phyloP scores from a whole-genome alignment of 2,329 filamentous ascomycete species.

The Trichothecium roseum region DNA sequence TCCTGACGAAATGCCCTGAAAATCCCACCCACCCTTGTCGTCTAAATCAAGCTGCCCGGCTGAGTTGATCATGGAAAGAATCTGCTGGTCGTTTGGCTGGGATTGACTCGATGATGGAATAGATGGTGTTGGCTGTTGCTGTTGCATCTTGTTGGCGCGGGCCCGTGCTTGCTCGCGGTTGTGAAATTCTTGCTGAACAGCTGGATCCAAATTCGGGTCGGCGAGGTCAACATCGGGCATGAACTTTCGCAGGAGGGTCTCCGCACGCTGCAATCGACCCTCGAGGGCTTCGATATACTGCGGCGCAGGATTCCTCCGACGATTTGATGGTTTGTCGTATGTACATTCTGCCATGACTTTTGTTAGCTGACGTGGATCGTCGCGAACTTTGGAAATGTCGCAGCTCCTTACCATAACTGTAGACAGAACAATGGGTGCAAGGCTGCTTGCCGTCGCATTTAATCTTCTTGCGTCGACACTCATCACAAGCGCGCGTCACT shows the following conservation, averaged over 20 bases:
- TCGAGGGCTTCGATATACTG: conserved; percentile 91
- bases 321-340: conserved; percentile 89
- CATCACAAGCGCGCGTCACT: conserved; percentile 72
- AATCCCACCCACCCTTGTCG: conserved; percentile 87
- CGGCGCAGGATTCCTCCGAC: conserved; percentile 79
- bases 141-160: conserved; percentile 30
- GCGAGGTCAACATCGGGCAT: conserved; percentile 78
- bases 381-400: neutral
- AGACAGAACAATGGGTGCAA: conserved; percentile 93
- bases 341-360: conserved; percentile 65
- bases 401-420: conserved; percentile 77
- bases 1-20: conserved; percentile 87
- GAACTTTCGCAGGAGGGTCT: conserved; percentile 67
- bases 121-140: neutral
- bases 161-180: conserved; percentile 42
- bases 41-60: conserved; percentile 87
- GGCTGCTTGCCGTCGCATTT: conserved; percentile 82
- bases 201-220: conserved; percentile 72
- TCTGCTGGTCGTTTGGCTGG: conserved; percentile 55
- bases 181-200: conserved; percentile 59
- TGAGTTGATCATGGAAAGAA: conserved; percentile 91
- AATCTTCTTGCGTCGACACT: conserved; percentile 78
- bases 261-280: conserved; percentile 70
- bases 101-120: conserved; percentile 6
- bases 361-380: neutral